Evolutionary conservation across 352 stramenopile species (phyloP).

Genomic region (Pythium scleroteichum): DNA sequence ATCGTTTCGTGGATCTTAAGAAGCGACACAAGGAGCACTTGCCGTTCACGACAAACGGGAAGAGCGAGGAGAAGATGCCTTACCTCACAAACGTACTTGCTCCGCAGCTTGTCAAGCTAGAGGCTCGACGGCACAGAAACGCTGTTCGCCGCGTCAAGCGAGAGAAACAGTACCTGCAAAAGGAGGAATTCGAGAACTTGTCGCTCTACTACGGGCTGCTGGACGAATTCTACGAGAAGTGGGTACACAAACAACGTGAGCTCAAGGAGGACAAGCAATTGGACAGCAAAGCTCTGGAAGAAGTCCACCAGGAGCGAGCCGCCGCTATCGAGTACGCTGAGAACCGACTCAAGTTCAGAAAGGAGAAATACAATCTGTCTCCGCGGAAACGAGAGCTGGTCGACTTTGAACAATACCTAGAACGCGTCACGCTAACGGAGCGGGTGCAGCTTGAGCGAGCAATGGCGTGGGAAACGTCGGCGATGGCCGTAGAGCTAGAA

Average conservation of each 20-base stretch:
- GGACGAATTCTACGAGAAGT: slow-evolving; percentile 70
- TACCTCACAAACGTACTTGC: slow-evolving; percentile 50
- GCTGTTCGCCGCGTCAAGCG: slow-evolving; percentile 34
- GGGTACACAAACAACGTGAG: slow-evolving; percentile 42
- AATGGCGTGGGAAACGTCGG: slow-evolving; percentile 23
- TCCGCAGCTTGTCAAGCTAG: slow-evolving; percentile 37
- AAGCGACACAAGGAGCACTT: slow-evolving; percentile 25
- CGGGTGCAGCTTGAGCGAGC: slow-evolving; percentile 45
- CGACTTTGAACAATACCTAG: slow-evolving; percentile 49
- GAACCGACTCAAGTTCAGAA: slow-evolving; percentile 45
- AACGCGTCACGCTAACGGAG: slow-evolving; percentile 58
- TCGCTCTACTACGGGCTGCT: slow-evolving; percentile 58
- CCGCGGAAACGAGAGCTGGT: slow-evolving; percentile 39
- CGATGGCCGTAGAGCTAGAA: slow-evolving; percentile 20
- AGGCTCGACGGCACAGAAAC: slow-evolving; percentile 41
- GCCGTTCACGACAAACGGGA: slow-evolving; percentile 72
- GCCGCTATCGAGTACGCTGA: slow-evolving; percentile 41
- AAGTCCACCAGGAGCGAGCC: slow-evolving; percentile 37
- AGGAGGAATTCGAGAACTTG: slow-evolving; percentile 49
- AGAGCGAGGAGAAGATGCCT: slow-evolving; percentile 59
- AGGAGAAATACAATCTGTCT: slow-evolving; percentile 61
- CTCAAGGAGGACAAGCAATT: slow-evolving; percentile 36
- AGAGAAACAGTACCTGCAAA: slow-evolving; percentile 45
- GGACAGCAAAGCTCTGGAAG: slow-evolving; percentile 27
- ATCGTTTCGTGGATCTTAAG: slow-evolving; percentile 59